Evolutionary conservation across 2,329 filamentous ascomycete species (phyloP).

Genomic region (Aureobasidium mangrovei): DNA sequence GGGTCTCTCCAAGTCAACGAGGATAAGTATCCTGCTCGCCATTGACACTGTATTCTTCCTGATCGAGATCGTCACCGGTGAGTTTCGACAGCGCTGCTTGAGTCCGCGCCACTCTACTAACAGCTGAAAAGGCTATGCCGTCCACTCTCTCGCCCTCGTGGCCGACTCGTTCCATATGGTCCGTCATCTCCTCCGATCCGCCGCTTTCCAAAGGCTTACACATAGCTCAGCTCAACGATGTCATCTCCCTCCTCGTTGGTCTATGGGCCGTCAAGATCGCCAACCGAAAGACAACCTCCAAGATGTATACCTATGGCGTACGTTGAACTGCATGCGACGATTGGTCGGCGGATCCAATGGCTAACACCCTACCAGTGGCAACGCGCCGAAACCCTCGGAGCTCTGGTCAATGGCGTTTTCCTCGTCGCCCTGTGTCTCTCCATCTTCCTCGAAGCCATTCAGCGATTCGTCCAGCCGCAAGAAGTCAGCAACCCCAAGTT

Average conservation of each 20-base stretch:
- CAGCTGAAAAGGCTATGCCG: constrained; percentile 47
- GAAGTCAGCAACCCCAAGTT: constrained; percentile 76
- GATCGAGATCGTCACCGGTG: constrained; percentile 72
- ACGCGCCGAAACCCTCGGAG: constrained; percentile 91
- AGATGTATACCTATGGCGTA: constrained; percentile 91
- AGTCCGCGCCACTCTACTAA: constrained; percentile 1
- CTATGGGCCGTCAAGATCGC: constrained; percentile 92
- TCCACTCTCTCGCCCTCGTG: constrained; percentile 85
- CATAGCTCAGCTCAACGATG: constrained; percentile 71
- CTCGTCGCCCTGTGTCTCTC: constrained; percentile 91
- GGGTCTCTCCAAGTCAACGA: constrained; percentile 84
- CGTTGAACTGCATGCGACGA: constrained; percentile 27
- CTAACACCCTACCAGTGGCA: constrained; percentile 59
- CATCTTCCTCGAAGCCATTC: constrained; percentile 90
- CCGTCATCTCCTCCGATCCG: constrained; percentile 9
- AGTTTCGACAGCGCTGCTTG: neutral
- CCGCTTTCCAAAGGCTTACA: neutral
- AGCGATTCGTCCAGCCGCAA: constrained; percentile 84
- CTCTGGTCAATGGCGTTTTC: constrained; percentile 95
- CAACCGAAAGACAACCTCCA: constrained; percentile 67
- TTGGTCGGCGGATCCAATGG: neutral
- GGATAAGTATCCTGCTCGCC: constrained; percentile 84
- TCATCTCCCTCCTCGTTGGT: constrained; percentile 84
- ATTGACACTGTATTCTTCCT: constrained; percentile 89
- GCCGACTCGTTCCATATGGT: constrained; percentile 99